Conservation (phyloP, 352 stramenopile species). For the Pythium coloratum region DNA sequence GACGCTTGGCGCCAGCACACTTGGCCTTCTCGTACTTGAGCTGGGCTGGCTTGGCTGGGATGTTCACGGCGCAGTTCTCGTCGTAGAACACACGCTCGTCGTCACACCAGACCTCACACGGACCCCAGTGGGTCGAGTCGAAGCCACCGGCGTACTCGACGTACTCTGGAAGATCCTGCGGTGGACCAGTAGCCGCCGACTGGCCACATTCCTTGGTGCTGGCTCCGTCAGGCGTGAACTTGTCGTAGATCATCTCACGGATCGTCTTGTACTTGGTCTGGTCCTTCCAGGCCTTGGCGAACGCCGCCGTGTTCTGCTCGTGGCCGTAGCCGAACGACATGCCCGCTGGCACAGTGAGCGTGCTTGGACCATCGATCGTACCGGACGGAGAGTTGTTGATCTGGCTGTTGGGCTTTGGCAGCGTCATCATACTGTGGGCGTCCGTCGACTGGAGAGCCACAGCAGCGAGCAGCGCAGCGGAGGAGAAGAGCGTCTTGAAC, state of each 20-base stretch:
- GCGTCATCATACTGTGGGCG: constrained; percentile 19
- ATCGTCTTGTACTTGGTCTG: constrained; percentile 29
- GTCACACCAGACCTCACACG: no score
- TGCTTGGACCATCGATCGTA: constrained; percentile 13
- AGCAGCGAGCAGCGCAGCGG: no score
- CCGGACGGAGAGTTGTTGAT: constrained; percentile 14
- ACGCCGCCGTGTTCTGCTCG: constrained; percentile 27
- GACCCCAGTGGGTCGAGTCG: constrained; percentile 11
- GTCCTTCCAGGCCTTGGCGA: constrained; percentile 26
- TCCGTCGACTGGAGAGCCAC: neutral
- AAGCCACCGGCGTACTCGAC: constrained; percentile 36
- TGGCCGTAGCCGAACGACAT: constrained; percentile 21
- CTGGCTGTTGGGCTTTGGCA: constrained; percentile 19
- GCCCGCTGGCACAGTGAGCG: neutral
- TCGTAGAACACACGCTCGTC: constrained; percentile 38
- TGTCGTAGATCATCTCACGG: constrained; percentile 13
- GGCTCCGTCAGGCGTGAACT: constrained; percentile 19
- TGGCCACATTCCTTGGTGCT: constrained; percentile 23
- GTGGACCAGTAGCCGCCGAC: neutral
- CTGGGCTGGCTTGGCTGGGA: constrained; percentile 30
- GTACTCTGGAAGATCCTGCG: constrained; percentile 12
- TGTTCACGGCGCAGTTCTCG: constrained; percentile 47
- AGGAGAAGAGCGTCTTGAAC: no score
- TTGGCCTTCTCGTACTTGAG: constrained; percentile 47
- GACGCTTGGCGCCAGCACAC: constrained; percentile 37